Percentiles rank a stretch among this genome's conserved stretches.
Conservation (phyloP, 768 basidiomycete genomes). For the Leccinum arenicola region DNA sequence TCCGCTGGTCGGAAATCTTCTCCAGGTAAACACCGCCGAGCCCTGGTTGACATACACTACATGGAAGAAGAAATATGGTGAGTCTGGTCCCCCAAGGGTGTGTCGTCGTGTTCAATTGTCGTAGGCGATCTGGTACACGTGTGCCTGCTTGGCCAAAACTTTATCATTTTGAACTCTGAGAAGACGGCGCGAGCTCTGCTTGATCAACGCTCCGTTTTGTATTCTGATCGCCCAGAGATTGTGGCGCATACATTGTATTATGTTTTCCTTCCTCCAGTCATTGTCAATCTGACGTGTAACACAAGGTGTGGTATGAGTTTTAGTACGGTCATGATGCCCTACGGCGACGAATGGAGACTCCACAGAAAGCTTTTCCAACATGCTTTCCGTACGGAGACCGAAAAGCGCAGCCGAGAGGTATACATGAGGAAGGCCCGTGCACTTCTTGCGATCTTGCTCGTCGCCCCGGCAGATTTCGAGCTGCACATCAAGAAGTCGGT, state of each 20-base stretch:
- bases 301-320: slow-evolving; percentile 29
- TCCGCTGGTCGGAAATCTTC: slow-evolving; percentile 29
- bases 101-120: neutral
- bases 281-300: neutral
- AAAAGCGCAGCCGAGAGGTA: slow-evolving; percentile 15
- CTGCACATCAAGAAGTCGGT: slow-evolving; percentile 21
- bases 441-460: slow-evolving; percentile 23
- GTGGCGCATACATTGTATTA: slow-evolving; percentile 15
- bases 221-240: slow-evolving; percentile 27
- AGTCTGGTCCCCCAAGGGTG: neutral
- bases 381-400: slow-evolving; percentile 24
- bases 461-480: slow-evolving; percentile 24
- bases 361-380: slow-evolving; percentile 32
- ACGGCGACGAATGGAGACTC: slow-evolving; percentile 29
- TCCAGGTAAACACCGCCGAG: slow-evolving; percentile 24
- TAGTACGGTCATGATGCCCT: slow-evolving; percentile 27
- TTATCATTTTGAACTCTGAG: slow-evolving; percentile 29
- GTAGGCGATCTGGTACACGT: slow-evolving; percentile 23
- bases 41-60: slow-evolving; percentile 35
- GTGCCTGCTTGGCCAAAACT: slow-evolving; percentile 22
- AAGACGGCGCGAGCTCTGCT: slow-evolving; percentile 24
- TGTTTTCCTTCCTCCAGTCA: neutral
- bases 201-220: slow-evolving; percentile 27
- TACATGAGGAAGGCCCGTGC: slow-evolving; percentile 19
- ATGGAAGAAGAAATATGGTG: slow-evolving; percentile 35